Base-by-base conservation (phyloP, 2,329 filamentous ascomycete species). In the Rosellinia necatrix region DNA sequence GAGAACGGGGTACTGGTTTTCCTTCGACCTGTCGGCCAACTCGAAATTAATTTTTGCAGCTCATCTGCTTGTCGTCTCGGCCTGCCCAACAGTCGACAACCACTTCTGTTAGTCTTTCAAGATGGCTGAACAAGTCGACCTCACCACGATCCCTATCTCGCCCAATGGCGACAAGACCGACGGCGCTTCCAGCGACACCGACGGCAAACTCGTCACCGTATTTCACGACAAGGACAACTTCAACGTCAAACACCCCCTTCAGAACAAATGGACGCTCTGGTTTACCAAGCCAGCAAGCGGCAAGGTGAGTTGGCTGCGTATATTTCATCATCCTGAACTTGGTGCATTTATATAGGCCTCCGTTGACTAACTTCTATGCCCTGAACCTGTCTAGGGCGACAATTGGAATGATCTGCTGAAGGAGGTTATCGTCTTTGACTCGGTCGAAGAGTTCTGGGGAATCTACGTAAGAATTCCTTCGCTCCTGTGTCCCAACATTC, bases 141-240 rank as follows among this genome's bases (percentile, higher is more conserved):
- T 88, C 59, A 85, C 83, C 57, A 87, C 85, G 48, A 88, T 88
- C 57, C 85, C 85, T 65, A 82, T 88, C 72, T 86, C 84, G 48
- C 85, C 84, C 49, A 81, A 80, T 61, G 84, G 87, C 62, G 82
- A 82, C 65, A 83, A 83, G 70, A 71, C 57, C 76, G 80, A 54
- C 59, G 75, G 76, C 66, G 71, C 75, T 58, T 74, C 76, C 62
- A 69, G 74, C 55, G 69, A 71, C 49, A 75, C 74, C 50, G 77
- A 79, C 63, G 76, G 75, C 63, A 87, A 92, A 72, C 80, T 89
- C 48, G 82, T 96, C 69, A 99, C 94, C 42, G 93, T 99, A 67
- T 99, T 99, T 80, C 92, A 99, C 74, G 92, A 97, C 78, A 89
- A 94, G 68, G 90, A 97, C 65, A 97, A 99, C 82, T 99, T 99